phyloP scores from a whole-genome alignment of 2,329 filamentous ascomycete species.

The Penicillium sp. region DNA sequence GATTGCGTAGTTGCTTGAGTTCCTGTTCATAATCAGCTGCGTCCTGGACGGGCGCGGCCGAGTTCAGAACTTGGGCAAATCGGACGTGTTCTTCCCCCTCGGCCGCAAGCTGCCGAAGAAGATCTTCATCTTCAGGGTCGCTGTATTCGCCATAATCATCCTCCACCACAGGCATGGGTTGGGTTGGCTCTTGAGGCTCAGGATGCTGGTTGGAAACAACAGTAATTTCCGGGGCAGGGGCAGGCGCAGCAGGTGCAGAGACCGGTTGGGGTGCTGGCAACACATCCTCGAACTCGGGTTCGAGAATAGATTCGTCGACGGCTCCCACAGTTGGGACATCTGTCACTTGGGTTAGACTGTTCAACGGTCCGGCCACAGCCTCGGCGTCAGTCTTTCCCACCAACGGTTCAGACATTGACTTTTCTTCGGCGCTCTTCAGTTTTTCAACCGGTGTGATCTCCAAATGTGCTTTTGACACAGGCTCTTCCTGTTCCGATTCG shows the following conservation, averaged over 20 bases:
- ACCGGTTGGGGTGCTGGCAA: constrained; percentile 27
- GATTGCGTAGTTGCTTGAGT: constrained; percentile 81
- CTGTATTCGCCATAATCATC: constrained; percentile 68
- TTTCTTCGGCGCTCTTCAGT: not conserved
- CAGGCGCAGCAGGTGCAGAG: not conserved
- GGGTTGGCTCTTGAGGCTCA: constrained; percentile 15
- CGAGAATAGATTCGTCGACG: constrained; percentile 20
- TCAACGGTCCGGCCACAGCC: not conserved
- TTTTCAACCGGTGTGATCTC: not conserved
- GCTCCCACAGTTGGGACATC: constrained; percentile 15
- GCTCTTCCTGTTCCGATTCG: constrained; percentile 17
- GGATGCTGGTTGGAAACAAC: constrained; percentile 30
- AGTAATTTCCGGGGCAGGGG: constrained; percentile 12
- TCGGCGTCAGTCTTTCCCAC: not conserved
- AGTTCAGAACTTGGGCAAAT: constrained; percentile 86
- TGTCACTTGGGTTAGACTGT: not conserved
- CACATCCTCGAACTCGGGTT: constrained; percentile 58
- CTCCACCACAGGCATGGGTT: constrained; percentile 23
- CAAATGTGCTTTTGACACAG: not conserved
- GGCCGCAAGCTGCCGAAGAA: constrained; percentile 81
- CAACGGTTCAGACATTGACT: not conserved
- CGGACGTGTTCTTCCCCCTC: constrained; percentile 94
- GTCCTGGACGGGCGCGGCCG: constrained; percentile 71
- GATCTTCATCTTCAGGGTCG: constrained; percentile 89
- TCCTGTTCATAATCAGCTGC: constrained; percentile 83